These are phyloP conservation scores for Saccharomycopsis crataegensis DNA, from an alignment of 1,139 yeast genomes.

Conservation along the genomic window DNA sequence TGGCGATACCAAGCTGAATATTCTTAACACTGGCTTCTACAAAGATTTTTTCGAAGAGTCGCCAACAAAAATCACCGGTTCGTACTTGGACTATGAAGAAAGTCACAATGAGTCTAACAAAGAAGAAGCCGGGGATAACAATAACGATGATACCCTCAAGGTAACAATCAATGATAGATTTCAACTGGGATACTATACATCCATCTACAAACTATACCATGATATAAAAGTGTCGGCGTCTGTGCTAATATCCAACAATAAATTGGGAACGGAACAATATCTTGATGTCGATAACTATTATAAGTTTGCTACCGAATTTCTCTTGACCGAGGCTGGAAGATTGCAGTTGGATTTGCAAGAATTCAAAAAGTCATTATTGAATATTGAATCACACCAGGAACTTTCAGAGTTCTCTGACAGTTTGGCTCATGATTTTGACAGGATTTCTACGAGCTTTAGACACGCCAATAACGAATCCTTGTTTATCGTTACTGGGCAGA, in stretches of 20 bases:
- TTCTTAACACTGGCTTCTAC: not conserved
- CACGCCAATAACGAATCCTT: constrained; percentile 60
- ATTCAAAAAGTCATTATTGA: constrained; percentile 13
- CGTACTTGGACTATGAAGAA: constrained; percentile 32
- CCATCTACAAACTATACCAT: constrained; percentile 54
- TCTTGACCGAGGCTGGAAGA: constrained; percentile 64
- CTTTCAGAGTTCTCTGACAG: constrained; percentile 26
- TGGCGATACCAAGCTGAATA: not conserved
- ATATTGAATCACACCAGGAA: constrained; percentile 17
- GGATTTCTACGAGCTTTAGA: constrained; percentile 53
- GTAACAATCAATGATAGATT: constrained; percentile 29
- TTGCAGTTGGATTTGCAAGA: constrained; percentile 31
- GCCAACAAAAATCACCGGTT: constrained; percentile 35
- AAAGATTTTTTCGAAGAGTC: constrained; percentile 38
- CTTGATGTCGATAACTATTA: constrained; percentile 58
- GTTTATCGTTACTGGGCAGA: constrained; percentile 32
- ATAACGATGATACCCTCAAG: constrained; percentile 23
- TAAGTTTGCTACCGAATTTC: constrained; percentile 59
- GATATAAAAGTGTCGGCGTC: constrained; percentile 66
- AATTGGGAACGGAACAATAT: constrained; percentile 54
- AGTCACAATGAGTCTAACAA: constrained; percentile 23
- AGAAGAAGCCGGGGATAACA: constrained; percentile 25
- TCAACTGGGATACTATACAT: constrained; percentile 32
- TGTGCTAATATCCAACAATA: constrained; percentile 38
- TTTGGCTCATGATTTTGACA: constrained; percentile 52